phyloP scores from a whole-genome alignment of 2,329 filamentous ascomycete genomes.

The Lizonia empirigonia region DNA sequence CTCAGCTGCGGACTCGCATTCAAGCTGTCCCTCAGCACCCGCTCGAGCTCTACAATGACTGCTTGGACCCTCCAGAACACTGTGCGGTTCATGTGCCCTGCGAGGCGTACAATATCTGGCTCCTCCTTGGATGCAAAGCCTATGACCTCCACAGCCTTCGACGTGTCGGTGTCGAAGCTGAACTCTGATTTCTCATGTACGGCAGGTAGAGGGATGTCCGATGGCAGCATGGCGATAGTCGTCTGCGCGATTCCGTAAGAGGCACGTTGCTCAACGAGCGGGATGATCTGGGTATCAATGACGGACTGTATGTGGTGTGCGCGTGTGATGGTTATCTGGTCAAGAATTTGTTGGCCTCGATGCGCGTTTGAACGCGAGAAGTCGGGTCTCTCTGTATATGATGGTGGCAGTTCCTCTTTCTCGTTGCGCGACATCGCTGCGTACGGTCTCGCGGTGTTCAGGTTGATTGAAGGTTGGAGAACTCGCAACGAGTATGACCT shows the following conservation, averaged over 20 bases:
- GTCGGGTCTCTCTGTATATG: conserved; percentile 33
- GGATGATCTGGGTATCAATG: conserved; percentile 49
- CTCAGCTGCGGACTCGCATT: conserved; percentile 26
- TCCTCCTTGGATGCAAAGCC: conserved; percentile 50
- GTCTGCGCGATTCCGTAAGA: conserved; percentile 52
- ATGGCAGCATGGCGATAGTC: conserved; percentile 53
- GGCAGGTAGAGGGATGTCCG: conserved; percentile 43
- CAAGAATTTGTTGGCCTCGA: conserved; percentile 40
- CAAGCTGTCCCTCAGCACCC: conserved; percentile 40
- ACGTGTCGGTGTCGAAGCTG: conserved; percentile 31
- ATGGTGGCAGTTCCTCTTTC: conserved; percentile 26
- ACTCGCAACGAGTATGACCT: not conserved
- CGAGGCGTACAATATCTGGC: conserved; percentile 48
- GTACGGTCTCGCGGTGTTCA: not conserved
- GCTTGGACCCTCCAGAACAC: conserved; percentile 53
- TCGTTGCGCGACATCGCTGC: conserved; percentile 20
- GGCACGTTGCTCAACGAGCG: conserved; percentile 49
- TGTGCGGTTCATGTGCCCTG: conserved; percentile 48
- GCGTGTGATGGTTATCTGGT: conserved; percentile 48
- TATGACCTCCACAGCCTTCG: conserved; percentile 43
- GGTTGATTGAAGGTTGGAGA: not conserved
- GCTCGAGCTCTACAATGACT: conserved; percentile 50
- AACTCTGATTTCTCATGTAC: conserved; percentile 37
- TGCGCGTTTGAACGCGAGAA: conserved; percentile 14
- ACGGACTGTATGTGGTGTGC: conserved; percentile 49